Evolutionary conservation across 371 early-diverging fungal genomes (phyloP), one percentile per base, ranked within the genome.

Genomic region (Zancudomyces culisetae): DNA sequence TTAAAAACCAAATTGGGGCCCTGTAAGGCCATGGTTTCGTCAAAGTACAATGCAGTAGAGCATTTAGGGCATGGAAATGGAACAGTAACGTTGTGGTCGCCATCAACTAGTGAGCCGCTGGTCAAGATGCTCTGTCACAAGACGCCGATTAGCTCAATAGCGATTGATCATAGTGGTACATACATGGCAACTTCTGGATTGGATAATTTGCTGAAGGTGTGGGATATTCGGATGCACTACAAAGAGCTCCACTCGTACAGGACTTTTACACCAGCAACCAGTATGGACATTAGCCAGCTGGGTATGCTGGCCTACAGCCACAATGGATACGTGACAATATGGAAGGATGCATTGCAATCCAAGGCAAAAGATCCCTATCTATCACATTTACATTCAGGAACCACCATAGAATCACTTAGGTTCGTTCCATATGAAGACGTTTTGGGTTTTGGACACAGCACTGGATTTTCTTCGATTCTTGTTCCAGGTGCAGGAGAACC

Each of bases 371-470:
- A 77, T 39, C 88, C 93, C n/a, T 92, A 95, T 64, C 85, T 97
- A 85, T 70, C 72, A 47, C 93, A 93, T 65, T 59, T 83, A 20
- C 64, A 75, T 46, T 74, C 78, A 13, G 65, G 75, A 2, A 70
- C 71, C 0, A 41, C 66, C 1, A 66, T 92, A 8, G 54, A 64
- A 18, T 72, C 75, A 49, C 45, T 94, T 4, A 52, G 62, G 29
- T 98, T 97, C 68, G 87, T 83, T 45, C 98, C 98, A 15, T 95
- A 77, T 76, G 98, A 98, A 64, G 99, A 99, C 78, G 85, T 95
- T 12, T 78, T 99, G 15, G 91, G 89, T 10, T 60, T 85, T 51
- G 96, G 93, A n/a, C 90, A 90, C 68, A 58, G 64, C 24, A 64
- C 73, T 23, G 98, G 98, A 15, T 64, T 98, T 19, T 71, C 78